A percentile compares a stretch with the other conserved stretches of the same genome.
phyloP scores from a whole-genome alignment of 805 yeast genomes.

The Lachancea dasiensis region DNA sequence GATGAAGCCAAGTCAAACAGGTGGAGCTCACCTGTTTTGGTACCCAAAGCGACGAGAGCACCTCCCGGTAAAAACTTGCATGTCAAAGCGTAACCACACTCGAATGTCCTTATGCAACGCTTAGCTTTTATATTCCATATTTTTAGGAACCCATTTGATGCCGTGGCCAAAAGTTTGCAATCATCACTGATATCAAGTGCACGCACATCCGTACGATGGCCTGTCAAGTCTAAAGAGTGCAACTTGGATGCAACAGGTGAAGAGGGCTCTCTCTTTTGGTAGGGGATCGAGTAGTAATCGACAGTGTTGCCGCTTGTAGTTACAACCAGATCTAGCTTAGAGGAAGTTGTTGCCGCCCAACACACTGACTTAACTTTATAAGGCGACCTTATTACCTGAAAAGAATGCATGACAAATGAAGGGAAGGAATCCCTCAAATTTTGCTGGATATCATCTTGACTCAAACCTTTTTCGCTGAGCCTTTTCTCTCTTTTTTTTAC shows the following conservation, averaged over 20 bases:
- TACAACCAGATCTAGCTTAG: conserved; percentile 53
- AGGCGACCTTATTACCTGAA: conserved; percentile 57
- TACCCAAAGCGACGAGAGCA: conserved; percentile 76
- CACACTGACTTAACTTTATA: conserved; percentile 58
- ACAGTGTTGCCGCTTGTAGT: conserved; percentile 70
- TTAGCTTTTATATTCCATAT: conserved; percentile 76
- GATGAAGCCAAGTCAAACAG: conserved; percentile 84
- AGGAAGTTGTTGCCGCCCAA: conserved; percentile 50
- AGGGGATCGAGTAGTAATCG: conserved; percentile 63
- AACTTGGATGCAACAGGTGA: conserved; percentile 39
- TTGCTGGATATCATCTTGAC: conserved; percentile 51
- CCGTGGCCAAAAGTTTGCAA: conserved; percentile 74
- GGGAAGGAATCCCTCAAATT: conserved; percentile 44
- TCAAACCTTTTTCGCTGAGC: conserved; percentile 61
- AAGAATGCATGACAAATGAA: conserved; percentile 59
- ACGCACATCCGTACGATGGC: conserved; percentile 88
- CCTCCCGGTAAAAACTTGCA: conserved; percentile 89
- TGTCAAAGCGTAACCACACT: conserved; percentile 80
- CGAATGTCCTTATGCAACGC: conserved; percentile 79
- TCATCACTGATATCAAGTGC: conserved; percentile 78
- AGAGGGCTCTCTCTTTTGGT: conserved; percentile 44
- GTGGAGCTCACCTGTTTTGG: conserved; percentile 79
- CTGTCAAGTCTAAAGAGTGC: conserved; percentile 63
- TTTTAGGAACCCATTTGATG: conserved; percentile 83
- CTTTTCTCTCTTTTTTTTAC: conserved; percentile 72